phyloP scores from a whole-genome alignment of 1,139 yeast genomes.

The Yamadazyma oceani region DNA sequence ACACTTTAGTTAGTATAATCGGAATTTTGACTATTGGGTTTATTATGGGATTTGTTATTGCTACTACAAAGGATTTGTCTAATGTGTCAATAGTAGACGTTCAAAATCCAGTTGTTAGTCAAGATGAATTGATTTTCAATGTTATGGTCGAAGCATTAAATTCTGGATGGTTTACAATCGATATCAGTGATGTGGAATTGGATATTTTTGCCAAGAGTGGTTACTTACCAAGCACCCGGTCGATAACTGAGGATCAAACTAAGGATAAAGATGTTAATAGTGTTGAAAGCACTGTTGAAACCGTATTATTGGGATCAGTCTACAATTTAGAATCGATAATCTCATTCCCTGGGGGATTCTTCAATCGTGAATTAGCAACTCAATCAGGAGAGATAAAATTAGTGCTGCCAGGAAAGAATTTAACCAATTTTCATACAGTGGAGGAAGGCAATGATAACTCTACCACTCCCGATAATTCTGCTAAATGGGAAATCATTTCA shows the following conservation, averaged over 20 bases:
- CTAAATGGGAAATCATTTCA: slow-evolving; percentile 74
- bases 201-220: slow-evolving; percentile 87
- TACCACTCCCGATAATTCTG: slow-evolving; percentile 41
- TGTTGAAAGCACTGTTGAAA: slow-evolving; percentile 40
- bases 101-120: slow-evolving; percentile 73
- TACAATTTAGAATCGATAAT: slow-evolving; percentile 68
- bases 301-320: slow-evolving; percentile 76
- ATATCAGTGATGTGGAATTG: slow-evolving; percentile 65
- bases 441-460: slow-evolving; percentile 7
- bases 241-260: background rate
- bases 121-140: slow-evolving; percentile 83
- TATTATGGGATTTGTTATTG: slow-evolving; percentile 77
- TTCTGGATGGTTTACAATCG: slow-evolving; percentile 79
- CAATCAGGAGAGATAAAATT: slow-evolving; percentile 73
- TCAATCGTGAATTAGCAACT: slow-evolving; percentile 55
- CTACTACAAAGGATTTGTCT: slow-evolving; percentile 82
- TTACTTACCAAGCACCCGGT: slow-evolving; percentile 31
- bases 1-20: slow-evolving; percentile 54
- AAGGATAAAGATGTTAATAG: slow-evolving; percentile 7
- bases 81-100: slow-evolving; percentile 60
- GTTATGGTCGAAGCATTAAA: slow-evolving; percentile 76
- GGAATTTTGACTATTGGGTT: slow-evolving; percentile 69
- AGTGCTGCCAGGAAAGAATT: slow-evolving; percentile 69
- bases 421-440: slow-evolving; percentile 33
- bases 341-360: slow-evolving; percentile 74